A percentile compares a stretch with the other conserved stretches of the same genome.
These are phyloP conservation scores for Ochetophila trinervis DNA, from an alignment of 306 rosid genomes.

Conservation along the genomic window DNA sequence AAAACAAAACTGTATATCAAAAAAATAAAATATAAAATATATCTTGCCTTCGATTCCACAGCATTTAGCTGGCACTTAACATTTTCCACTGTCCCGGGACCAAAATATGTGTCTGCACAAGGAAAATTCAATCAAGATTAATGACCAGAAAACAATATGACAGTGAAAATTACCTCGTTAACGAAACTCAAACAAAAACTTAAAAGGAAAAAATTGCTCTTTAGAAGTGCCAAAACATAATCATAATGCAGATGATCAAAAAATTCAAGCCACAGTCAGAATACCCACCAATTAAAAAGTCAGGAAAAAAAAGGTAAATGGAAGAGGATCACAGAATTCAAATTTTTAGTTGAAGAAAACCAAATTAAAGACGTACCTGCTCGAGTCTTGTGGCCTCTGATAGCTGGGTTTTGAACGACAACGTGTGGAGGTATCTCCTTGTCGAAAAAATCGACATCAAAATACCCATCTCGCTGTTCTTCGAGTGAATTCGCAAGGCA, in stretches of 20 bases:
- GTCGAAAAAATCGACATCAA: slow-evolving; percentile 54
- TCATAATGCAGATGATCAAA: not conserved
- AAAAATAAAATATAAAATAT: slow-evolving; percentile 2
- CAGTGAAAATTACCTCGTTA: not conserved
- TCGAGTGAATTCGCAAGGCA: slow-evolving; percentile 86
- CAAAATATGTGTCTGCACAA: slow-evolving; percentile 68
- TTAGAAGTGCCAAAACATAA: not conserved
- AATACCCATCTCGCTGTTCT: slow-evolving; percentile 74
- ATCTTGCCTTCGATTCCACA: slow-evolving; percentile 53
- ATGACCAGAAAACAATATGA: not conserved
- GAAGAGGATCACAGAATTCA: not conserved
- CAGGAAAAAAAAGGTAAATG: not conserved
- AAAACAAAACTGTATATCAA: not conserved
- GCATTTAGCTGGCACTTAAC: slow-evolving; percentile 57
- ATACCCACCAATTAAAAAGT: not conserved
- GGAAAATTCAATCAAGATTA: not conserved
- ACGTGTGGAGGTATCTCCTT: slow-evolving; percentile 63
- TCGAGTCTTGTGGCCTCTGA: slow-evolving; percentile 59
- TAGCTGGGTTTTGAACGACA: slow-evolving; percentile 75
- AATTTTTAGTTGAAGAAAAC: not conserved
- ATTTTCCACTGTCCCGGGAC: slow-evolving; percentile 73
- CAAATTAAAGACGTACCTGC: slow-evolving; percentile 45
- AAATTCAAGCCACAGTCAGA: not conserved
- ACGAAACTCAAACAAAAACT: not conserved
- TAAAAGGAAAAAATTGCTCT: not conserved